These are phyloP conservation scores for Metschnikowia rubicola DNA, from an alignment of 805 yeast species.

Conservation along the genomic window DNA sequence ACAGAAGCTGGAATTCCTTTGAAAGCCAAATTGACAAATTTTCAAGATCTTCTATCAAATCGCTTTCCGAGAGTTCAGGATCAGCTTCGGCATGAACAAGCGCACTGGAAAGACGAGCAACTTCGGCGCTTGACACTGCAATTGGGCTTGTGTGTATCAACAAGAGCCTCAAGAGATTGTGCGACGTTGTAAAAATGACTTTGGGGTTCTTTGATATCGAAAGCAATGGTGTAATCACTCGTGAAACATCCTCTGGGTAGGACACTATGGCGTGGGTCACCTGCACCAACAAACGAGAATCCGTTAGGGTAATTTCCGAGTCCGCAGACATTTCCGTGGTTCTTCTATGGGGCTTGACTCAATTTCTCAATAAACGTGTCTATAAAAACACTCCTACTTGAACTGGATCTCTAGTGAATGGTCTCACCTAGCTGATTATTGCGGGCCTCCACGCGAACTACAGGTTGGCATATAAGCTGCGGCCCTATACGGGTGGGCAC, in stretches of 20 bases:
- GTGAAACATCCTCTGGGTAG: constrained; percentile 4
- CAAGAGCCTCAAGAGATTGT: constrained; percentile 10
- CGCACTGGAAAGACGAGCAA: constrained; percentile 4
- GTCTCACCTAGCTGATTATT: too few species aligned
- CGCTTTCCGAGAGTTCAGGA: neutral
- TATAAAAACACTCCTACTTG: too few species aligned
- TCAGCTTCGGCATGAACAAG: constrained; percentile 1
- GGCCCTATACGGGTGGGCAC: too few species aligned
- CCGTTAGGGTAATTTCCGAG: constrained; percentile 3
- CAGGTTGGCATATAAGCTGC: too few species aligned
- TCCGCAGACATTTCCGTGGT: neutral
- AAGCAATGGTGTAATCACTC: constrained; percentile 4
- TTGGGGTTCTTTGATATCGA: constrained; percentile 1
- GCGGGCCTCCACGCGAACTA: too few species aligned
- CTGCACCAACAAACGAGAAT: constrained; percentile 13
- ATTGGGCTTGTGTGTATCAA: constrained; percentile 13
- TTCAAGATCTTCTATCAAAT: constrained; percentile 12
- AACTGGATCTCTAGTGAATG: too few species aligned
- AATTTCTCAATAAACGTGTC: too few species aligned
- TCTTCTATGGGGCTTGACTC: too few species aligned
- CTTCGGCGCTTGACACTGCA: neutral
- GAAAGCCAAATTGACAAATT: constrained; percentile 7
- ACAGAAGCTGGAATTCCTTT: neutral
- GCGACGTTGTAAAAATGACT: constrained; percentile 7
- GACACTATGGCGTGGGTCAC: constrained; percentile 3